Conservation (phyloP, 202 grass and related monocot genomes). For the Dendrocalamus latiflorus region DNA sequence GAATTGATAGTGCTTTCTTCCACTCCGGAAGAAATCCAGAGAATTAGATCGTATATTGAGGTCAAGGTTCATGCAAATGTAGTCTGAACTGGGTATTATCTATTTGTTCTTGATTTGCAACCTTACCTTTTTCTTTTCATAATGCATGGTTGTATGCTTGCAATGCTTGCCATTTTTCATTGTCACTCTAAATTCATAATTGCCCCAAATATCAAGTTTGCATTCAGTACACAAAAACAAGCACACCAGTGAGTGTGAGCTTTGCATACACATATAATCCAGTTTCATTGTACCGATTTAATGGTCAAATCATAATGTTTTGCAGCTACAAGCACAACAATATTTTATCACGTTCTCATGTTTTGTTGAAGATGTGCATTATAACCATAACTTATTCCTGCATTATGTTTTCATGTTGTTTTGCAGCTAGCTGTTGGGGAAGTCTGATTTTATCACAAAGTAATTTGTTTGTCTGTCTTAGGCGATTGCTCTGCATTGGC, state of each 20-base stretch:
- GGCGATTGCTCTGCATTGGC: slow-evolving; percentile 2
- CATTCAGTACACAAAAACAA: background rate
- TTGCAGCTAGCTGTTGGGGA: slow-evolving; percentile 49
- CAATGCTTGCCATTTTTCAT: background rate
- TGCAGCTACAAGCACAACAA: background rate
- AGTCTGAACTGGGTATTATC: background rate
- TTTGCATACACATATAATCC: background rate
- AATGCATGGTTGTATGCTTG: background rate
- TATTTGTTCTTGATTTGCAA: background rate
- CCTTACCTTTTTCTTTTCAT: background rate
- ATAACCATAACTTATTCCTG: background rate
- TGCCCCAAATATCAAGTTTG: background rate
- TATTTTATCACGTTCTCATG: background rate
- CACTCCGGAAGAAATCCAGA: background rate
- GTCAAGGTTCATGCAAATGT: background rate
- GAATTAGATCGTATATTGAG: background rate
- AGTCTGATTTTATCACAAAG: slow-evolving; percentile 20
- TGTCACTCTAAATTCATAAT: background rate
- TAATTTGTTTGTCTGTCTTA: background rate
- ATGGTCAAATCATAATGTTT: background rate
- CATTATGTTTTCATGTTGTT: slow-evolving; percentile 9
- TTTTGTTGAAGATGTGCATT: slow-evolving; percentile 12
- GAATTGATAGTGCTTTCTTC: background rate
- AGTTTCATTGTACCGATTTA: background rate
- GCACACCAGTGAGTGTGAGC: background rate